Percentiles rank a stretch among this genome's conserved stretches.
These are phyloP conservation scores for Arthromyces matolae DNA, from an alignment of 768 basidiomycete species.

Conservation along the genomic window DNA sequence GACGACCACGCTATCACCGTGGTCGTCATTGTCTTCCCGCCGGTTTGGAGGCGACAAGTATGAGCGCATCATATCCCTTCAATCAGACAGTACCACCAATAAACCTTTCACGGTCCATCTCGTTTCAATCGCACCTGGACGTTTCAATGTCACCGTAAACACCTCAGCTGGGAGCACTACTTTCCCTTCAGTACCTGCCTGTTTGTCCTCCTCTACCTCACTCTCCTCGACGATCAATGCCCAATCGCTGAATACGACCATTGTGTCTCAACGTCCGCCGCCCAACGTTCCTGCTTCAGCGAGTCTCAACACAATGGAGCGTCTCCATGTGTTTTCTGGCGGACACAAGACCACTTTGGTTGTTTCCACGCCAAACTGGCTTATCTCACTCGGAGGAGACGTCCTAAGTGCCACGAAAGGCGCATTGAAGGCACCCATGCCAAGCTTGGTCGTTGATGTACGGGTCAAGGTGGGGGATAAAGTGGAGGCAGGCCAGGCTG, in stretches of 20 bases:
- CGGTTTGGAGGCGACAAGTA: constrained; percentile 77
- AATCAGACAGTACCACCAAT: constrained; percentile 46
- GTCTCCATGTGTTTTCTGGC: constrained; percentile 69
- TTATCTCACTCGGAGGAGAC: constrained; percentile 62
- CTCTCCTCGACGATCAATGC: constrained; percentile 52
- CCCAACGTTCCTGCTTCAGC: constrained; percentile 50
- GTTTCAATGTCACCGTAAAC: constrained; percentile 53
- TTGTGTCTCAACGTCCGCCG: constrained; percentile 67
- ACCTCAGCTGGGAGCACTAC: constrained; percentile 26
- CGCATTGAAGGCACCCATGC: constrained; percentile 81
- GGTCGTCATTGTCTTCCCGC: constrained; percentile 66
- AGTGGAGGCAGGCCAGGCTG: constrained; percentile 76
- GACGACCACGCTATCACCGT: constrained; percentile 46
- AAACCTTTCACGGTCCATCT: constrained; percentile 40
- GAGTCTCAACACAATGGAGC: constrained; percentile 58
- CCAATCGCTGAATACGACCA: constrained; percentile 52
- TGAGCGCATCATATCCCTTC: constrained; percentile 59
- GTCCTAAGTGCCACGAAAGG: constrained; percentile 53
- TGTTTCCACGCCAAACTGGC: constrained; percentile 69
- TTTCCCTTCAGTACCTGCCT: constrained; percentile 54
- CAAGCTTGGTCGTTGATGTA: constrained; percentile 90
- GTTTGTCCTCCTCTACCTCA: constrained; percentile 49
- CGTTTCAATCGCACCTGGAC: constrained; percentile 33
- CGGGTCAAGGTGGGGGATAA: constrained; percentile 71
- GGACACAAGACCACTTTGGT: constrained; percentile 64